These are phyloP conservation scores for Exophiala sp. DNA, from an alignment of 2,329 filamentous ascomycete genomes.

Conservation along the genomic window DNA sequence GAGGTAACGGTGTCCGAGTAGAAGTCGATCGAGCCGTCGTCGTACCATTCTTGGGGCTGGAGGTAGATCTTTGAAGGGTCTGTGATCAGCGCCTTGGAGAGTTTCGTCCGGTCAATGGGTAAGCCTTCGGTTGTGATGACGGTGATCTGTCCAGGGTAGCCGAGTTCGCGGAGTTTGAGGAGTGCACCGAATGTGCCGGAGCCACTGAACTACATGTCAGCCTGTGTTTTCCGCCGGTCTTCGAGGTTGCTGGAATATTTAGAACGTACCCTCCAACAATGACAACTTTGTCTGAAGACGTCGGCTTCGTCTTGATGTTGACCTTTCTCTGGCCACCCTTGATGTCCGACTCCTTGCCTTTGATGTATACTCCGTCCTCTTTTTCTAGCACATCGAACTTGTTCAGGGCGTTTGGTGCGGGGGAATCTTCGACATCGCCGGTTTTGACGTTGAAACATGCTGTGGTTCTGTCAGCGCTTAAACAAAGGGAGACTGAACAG, in stretches of 20 bases:
- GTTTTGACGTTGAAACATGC: conserved; percentile 88
- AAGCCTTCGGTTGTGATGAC: conserved; percentile 78
- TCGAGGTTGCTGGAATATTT: conserved; percentile 1
- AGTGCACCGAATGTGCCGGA: conserved; percentile 75
- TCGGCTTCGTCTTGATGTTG: conserved; percentile 63
- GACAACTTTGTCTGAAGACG: conserved; percentile 62
- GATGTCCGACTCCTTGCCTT: conserved; percentile 70
- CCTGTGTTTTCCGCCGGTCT: not conserved
- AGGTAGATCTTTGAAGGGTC: conserved; percentile 73
- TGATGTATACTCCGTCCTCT: conserved; percentile 77
- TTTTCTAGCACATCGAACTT: conserved; percentile 76
- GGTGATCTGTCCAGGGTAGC: conserved; percentile 73
- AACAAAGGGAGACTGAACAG: not conserved
- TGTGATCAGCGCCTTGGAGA: conserved; percentile 85
- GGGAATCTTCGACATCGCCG: conserved; percentile 92
- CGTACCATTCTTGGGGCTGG: conserved; percentile 73
- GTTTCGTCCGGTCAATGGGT: conserved; percentile 88
- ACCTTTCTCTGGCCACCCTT: conserved; percentile 69
- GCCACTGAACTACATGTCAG: conserved; percentile 49
- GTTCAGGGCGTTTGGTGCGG: conserved; percentile 77
- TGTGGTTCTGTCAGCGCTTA: conserved; percentile 34
- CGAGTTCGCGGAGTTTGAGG: conserved; percentile 74
- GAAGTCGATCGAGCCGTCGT: conserved; percentile 52
- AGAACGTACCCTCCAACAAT: conserved; percentile 64
- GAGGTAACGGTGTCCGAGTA: conserved; percentile 58